These are phyloP conservation scores for Neotropicomus parvogracilis DNA, from an alignment of 1,284 basidiomycete species.

Conservation along the genomic window DNA sequence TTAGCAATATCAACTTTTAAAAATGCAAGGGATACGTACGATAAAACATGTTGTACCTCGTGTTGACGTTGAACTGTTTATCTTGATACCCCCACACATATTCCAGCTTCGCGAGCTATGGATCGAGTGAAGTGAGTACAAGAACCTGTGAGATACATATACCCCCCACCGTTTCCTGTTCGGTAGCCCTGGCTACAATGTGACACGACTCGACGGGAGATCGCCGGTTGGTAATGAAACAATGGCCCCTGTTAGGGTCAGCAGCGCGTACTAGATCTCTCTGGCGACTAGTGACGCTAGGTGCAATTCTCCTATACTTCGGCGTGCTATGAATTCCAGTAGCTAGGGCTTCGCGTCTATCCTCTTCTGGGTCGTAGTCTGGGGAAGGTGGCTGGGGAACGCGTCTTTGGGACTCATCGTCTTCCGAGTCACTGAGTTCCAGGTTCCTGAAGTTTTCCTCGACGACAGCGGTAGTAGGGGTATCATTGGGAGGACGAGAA, in stretches of 20 bases:
- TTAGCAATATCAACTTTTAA: background rate
- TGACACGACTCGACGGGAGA: background rate
- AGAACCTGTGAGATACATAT: background rate
- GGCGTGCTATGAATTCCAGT: background rate
- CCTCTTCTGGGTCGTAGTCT: background rate
- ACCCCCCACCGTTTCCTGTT: background rate
- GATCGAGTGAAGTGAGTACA: background rate
- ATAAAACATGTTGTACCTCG: background rate
- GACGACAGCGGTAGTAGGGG: background rate
- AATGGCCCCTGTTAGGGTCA: background rate
- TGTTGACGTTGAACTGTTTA: background rate
- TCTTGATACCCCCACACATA: background rate
- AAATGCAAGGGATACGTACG: background rate
- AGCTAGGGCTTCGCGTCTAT: too few relatives aligned
- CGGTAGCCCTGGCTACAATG: background rate
- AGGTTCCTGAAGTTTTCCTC: background rate
- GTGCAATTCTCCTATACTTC: background rate
- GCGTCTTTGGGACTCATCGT: background rate
- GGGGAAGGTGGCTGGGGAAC: background rate
- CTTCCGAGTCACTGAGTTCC: too few relatives aligned
- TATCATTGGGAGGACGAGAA: background rate
- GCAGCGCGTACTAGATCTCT: background rate
- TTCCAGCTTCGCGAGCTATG: slow-evolving; percentile 75
- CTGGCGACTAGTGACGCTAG: background rate
- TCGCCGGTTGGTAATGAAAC: background rate